Evolutionary conservation across 331 rosid species (phyloP), one percentile per base, ranked within the genome.

Genomic region (Rhamnella rubrinervis): DNA sequence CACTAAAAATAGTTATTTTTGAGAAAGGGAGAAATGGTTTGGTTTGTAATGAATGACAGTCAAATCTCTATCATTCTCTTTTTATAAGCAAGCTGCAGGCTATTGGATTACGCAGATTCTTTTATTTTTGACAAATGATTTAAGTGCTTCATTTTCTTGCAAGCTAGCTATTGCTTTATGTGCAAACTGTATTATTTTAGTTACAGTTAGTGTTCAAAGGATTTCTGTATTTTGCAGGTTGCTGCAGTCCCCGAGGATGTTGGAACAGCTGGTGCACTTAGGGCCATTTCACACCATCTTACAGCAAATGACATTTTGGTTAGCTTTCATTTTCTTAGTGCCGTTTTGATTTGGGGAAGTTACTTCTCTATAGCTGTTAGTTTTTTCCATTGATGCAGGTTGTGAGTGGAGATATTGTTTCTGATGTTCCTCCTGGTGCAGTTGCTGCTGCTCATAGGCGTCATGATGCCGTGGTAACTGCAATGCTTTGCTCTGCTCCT

Each of bases 371-470:
- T 63, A 72, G 67, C 55, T 35, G 50, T 50, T 16, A 14, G 49
- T 21, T 65, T 66, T 65, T 63, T 77, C 21, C 64, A 46, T 63
- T 80, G 80, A 70, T 83, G 85, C 96, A 95, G 99, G 91, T 91
- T 82, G 89, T 95, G 66, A 91, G 93, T 73, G 99, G 99, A 23
- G 99, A 95, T 86, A 89, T 95, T 83, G 93, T 95, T 72, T 89
- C 96, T 65, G 95, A 95, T 82, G 96, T 95, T 70, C 89, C 97
- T 70, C 88, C 90, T 55, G 99, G 97, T 71, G 96, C 88, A 35
- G 91, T 95, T 60, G 99, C 99, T 39, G 96, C 99, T 82, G 84
- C 93, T 66, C 99, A 95, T 86, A 86, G 97, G 69, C 90, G 93
- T 14, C 90, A 95, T 74, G 97, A 86, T 81, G 99, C 97, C 6